Evolutionary conservation across 2,329 filamentous ascomycete genomes (phyloP).

Genomic region (Phialocephala sp.): DNA sequence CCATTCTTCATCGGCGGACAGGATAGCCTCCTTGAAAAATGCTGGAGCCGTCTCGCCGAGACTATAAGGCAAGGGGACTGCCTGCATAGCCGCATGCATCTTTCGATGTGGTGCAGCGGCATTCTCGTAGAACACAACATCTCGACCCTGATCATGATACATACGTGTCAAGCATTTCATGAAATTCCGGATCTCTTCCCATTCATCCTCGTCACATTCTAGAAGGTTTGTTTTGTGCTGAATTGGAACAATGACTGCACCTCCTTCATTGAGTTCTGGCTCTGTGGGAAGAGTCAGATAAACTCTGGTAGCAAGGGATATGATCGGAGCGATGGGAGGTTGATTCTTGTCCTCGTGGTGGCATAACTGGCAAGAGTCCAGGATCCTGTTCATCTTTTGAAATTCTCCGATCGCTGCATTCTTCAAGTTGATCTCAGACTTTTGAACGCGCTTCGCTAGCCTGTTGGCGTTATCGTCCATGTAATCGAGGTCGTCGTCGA

Average conservation of each 20-base stretch:
- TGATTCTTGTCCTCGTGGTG: slow-evolving; percentile 82
- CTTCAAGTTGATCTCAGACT: slow-evolving; percentile 85
- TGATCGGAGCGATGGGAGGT: slow-evolving; percentile 81
- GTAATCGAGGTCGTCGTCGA: slow-evolving; percentile 92
- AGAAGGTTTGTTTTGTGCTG: slow-evolving; percentile 87
- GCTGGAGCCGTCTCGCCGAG: slow-evolving; percentile 91
- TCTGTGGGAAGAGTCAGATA: slow-evolving; percentile 90
- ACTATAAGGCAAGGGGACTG: slow-evolving; percentile 85
- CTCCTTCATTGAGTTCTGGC: slow-evolving; percentile 82
- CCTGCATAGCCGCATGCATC: slow-evolving; percentile 84
- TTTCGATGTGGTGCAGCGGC: slow-evolving; percentile 80
- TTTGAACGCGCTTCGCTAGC: slow-evolving; percentile 84
- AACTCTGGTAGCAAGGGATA: slow-evolving; percentile 84
- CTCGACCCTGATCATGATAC: slow-evolving; percentile 91
- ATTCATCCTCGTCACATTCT: slow-evolving; percentile 99
- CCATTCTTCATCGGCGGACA: slow-evolving; percentile 91
- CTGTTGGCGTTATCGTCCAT: slow-evolving; percentile 96
- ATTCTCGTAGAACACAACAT: slow-evolving; percentile 98
- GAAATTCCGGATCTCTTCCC: slow-evolving; percentile 98
- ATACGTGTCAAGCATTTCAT: slow-evolving; percentile 95
- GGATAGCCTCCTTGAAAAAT: slow-evolving; percentile 94
- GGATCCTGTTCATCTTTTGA: slow-evolving; percentile 83
- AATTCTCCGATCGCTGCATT: slow-evolving; percentile 88
- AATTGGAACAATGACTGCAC: slow-evolving; percentile 87
- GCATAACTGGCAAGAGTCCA: slow-evolving; percentile 89